These are phyloP conservation scores for Nepenthes gracilis DNA, from an alignment of 148 eudicot species.

Conservation along the genomic window DNA sequence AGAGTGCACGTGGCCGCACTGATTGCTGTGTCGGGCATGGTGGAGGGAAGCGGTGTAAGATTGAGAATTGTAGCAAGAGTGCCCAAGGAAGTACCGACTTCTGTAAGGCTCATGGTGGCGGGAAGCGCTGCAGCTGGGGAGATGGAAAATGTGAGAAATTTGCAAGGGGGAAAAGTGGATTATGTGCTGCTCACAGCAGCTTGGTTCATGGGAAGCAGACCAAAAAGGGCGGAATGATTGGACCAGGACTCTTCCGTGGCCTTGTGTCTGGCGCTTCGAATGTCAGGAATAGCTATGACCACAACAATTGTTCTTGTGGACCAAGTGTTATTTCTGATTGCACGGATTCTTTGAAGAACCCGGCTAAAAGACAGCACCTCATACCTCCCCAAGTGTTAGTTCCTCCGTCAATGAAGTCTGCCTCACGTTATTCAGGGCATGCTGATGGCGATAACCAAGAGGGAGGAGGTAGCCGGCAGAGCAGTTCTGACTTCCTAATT, in stretches of 20 bases:
- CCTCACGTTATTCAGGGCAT: slow-evolving; percentile 10
- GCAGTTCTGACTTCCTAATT: slow-evolving; percentile 10
- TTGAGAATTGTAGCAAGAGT: slow-evolving; percentile 54
- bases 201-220: slow-evolving; percentile 31
- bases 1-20: slow-evolving; percentile 69
- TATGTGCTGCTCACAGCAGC: slow-evolving; percentile 54
- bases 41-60: slow-evolving; percentile 56
- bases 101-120: slow-evolving; percentile 76
- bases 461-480: slow-evolving; percentile 4
- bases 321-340: slow-evolving; percentile 26
- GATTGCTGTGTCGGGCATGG: slow-evolving; percentile 64
- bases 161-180: slow-evolving; percentile 57
- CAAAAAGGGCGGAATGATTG: slow-evolving; percentile 27
- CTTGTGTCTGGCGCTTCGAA: slow-evolving; percentile 26
- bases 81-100: slow-evolving; percentile 71
- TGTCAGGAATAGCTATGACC: slow-evolving; percentile 15
- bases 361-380: slow-evolving; percentile 22
- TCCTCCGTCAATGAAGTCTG: slow-evolving; percentile 51
- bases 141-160: slow-evolving; percentile 65
- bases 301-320: slow-evolving; percentile 24
- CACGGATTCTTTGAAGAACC: slow-evolving; percentile 14
- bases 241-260: slow-evolving; percentile 48
- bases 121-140: slow-evolving; percentile 54
- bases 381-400: slow-evolving; percentile 61
- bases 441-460: slow-evolving; percentile 7